phyloP scores from a whole-genome alignment of 306 rosid genomes.

The Cicer pinnatifidum region DNA sequence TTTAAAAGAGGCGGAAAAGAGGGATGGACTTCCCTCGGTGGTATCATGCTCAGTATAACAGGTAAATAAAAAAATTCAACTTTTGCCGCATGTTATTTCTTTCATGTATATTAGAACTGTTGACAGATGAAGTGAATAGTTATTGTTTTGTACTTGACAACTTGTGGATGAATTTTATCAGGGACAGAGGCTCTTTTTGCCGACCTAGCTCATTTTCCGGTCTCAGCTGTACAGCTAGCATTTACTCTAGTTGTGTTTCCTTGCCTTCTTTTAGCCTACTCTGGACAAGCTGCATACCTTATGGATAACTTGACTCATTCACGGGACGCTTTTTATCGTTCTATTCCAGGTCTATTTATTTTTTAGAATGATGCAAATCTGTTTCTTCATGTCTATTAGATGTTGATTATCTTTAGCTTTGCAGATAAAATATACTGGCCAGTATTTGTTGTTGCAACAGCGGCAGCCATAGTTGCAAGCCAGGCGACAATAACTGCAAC shows the following conservation, averaged over 20 bases:
- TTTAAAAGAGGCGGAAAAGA: conserved; percentile 70
- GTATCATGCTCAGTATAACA: conserved; percentile 94
- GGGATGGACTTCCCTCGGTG: conserved; percentile 96
- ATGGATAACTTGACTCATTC: conserved; percentile 60
- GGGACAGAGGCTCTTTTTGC: conserved; percentile 99
- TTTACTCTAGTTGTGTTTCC: conserved; percentile 93
- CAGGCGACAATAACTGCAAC: conserved; percentile 96
- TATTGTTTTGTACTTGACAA: conserved; percentile 45
- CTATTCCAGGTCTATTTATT: conserved; percentile 80
- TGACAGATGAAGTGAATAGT: conserved; percentile 16
- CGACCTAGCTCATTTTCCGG: conserved; percentile 94
- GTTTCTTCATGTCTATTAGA: conserved; percentile 41
- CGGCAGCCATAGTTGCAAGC: conserved; percentile 94
- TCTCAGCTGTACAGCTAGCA: conserved; percentile 91
- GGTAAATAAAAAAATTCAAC: conserved; percentile 52
- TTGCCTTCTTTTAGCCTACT: conserved; percentile 91
- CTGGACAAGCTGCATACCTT: conserved; percentile 98
- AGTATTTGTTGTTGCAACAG: conserved; percentile 83
- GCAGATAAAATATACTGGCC: conserved; percentile 88
- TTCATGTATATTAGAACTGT: conserved; percentile 32
- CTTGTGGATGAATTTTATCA: conserved; percentile 51
- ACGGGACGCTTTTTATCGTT: conserved; percentile 70
- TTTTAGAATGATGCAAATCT: neutral
- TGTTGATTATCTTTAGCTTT: conserved; percentile 44
- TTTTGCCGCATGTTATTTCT: conserved; percentile 25